phyloP scores from a whole-genome alignment of 108 stramenopile species.

The Nitzschia sp. region DNA sequence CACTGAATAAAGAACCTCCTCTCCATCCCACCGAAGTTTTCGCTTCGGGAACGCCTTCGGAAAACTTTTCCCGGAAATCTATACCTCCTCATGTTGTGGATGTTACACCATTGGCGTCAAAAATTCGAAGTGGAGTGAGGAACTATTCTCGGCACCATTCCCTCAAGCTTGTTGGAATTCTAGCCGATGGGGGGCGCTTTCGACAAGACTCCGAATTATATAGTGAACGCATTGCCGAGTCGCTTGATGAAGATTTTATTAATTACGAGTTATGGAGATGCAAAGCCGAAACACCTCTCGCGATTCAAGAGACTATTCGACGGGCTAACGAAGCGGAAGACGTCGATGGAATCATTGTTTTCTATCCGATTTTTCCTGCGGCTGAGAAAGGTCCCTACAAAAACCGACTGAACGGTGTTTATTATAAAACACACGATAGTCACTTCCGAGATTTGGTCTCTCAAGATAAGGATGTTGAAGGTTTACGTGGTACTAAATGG shows the following conservation, averaged over 20 bases:
- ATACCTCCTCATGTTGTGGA: slow-evolving; percentile 25
- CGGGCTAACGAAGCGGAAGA: slow-evolving; percentile 58
- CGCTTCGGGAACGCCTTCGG: no score
- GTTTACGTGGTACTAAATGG: slow-evolving; percentile 54
- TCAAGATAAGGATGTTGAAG: slow-evolving; percentile 91
- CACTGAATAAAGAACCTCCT: no score
- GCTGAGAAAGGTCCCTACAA: slow-evolving; percentile 51
- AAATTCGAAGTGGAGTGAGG: slow-evolving; percentile 45
- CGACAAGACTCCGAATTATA: slow-evolving; percentile 58
- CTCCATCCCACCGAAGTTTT: no score
- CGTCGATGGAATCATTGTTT: slow-evolving; percentile 92
- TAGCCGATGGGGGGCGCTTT: slow-evolving; percentile 30
- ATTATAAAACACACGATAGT: slow-evolving; percentile 87
- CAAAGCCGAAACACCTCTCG: slow-evolving; percentile 17
- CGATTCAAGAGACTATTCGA: slow-evolving; percentile 54
- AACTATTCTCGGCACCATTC: slow-evolving; percentile 37
- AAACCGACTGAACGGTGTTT: slow-evolving; percentile 56
- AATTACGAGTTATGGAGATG: slow-evolving; percentile 71
- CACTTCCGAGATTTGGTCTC: slow-evolving; percentile 84
- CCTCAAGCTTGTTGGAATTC: slow-evolving; percentile 63
- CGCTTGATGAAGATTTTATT: slow-evolving; percentile 82
- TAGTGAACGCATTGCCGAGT: slow-evolving; percentile 80
- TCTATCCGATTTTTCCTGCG: slow-evolving; percentile 90
- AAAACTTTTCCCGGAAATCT: no score
- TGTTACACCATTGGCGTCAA: slow-evolving; percentile 50